Conservation (phyloP, 768 basidiomycete genomes). For the Austroboletus eburneus region DNA sequence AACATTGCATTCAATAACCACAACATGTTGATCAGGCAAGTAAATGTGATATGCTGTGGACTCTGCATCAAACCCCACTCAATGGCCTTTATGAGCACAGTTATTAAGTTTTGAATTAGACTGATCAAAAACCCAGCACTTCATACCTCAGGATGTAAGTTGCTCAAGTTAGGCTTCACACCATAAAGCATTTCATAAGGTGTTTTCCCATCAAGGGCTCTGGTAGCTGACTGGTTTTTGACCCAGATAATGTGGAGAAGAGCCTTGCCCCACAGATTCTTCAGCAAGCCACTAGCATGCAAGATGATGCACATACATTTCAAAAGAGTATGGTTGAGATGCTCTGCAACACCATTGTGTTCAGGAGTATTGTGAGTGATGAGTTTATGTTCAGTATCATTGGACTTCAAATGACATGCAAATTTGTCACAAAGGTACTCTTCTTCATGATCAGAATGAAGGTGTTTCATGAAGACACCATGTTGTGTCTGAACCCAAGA, state of each 20-base stretch:
- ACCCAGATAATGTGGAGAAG: constrained; percentile 14
- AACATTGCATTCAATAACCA: background rate
- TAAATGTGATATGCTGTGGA: background rate
- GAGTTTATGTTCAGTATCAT: background rate
- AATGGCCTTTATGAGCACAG: constrained; percentile 5
- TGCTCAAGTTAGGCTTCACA: constrained; percentile 10
- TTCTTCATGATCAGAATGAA: background rate
- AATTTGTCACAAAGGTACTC: background rate
- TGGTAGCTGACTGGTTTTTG: constrained; percentile 10
- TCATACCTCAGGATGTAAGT: constrained; percentile 2
- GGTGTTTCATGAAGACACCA: no score
- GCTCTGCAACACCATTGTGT: constrained; percentile 28
- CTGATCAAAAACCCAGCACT: constrained; percentile 14
- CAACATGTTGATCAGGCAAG: no score
- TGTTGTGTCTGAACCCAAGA: no score
- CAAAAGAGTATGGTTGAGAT: constrained; percentile 17
- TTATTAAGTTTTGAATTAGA: constrained; percentile 12
- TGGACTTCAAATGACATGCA: background rate
- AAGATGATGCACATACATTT: constrained; percentile 16
- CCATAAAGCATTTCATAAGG: constrained; percentile 7
- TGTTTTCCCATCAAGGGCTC: background rate
- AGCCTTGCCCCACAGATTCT: constrained; percentile 22
- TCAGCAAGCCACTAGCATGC: constrained; percentile 11
- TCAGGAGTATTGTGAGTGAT: constrained; percentile 13
- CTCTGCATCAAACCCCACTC: constrained; percentile 1